These are phyloP conservation scores for Hypoxylon perforatum DNA, from an alignment of 495 filamentous ascomycete genomes.

Conservation along the genomic window DNA sequence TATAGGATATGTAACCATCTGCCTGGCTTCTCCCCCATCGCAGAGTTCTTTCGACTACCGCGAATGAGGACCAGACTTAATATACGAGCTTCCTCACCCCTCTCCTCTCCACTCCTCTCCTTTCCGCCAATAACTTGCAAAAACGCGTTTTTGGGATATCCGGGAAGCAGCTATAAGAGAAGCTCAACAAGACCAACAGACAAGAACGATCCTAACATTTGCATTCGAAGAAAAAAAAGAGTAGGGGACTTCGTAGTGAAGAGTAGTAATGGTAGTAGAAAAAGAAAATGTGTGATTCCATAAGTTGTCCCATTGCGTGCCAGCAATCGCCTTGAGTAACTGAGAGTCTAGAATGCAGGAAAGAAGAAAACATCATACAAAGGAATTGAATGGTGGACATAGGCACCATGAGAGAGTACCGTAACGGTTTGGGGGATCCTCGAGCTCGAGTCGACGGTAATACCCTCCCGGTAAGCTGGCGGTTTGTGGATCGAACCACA, in stretches of 20 bases:
- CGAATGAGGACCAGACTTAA: no score
- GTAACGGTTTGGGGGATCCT: background rate
- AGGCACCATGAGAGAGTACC: slow-evolving; percentile 34
- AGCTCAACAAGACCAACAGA: slow-evolving; percentile 1
- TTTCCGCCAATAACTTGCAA: background rate
- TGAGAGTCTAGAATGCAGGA: slow-evolving; percentile 28
- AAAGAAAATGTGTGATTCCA: slow-evolving; percentile 11
- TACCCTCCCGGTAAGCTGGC: background rate
- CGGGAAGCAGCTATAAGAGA: slow-evolving; percentile 7
- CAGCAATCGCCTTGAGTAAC: slow-evolving; percentile 39
- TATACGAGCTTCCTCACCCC: no score
- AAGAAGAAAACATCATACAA: slow-evolving; percentile 34
- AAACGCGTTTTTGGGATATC: slow-evolving; percentile 25
- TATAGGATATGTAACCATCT: no score
- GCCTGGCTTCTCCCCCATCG: no score
- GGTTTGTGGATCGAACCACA: slow-evolving; percentile 28
- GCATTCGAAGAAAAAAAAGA: slow-evolving; percentile 21
- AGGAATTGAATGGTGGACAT: slow-evolving; percentile 41
- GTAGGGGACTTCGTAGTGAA: slow-evolving; percentile 16
- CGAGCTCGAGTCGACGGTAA: background rate
- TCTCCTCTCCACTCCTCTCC: background rate
- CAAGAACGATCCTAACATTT: slow-evolving; percentile 35
- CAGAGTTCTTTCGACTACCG: no score
- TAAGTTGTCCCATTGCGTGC: slow-evolving; percentile 38
- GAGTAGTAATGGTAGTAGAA: slow-evolving; percentile 9